Conservation (phyloP, 2,329 filamentous ascomycete genomes). For the Botrytis porri region DNA sequence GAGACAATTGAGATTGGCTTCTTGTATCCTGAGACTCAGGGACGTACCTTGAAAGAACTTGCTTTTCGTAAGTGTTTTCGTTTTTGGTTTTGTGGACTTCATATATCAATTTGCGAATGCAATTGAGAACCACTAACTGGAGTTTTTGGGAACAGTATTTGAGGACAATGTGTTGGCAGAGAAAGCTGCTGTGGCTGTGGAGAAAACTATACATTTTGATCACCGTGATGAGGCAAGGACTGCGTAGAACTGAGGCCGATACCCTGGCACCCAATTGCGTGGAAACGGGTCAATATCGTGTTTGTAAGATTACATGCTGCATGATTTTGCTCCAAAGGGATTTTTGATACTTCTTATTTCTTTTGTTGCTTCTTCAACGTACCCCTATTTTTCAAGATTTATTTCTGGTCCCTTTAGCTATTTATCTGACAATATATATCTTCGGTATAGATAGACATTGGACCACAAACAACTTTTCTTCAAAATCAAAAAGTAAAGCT, state of each 20-base stretch:
- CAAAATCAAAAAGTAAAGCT: background rate
- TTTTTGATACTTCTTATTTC: background rate
- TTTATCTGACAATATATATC: background rate
- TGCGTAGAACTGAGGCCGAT: background rate
- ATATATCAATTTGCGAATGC: background rate
- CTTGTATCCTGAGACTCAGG: slow-evolving; percentile 45
- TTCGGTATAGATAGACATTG: rapidly evolving
- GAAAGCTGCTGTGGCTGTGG: slow-evolving; percentile 39
- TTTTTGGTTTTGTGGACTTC: background rate
- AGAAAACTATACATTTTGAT: slow-evolving; percentile 38
- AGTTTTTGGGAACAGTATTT: slow-evolving; percentile 35
- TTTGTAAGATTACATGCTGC: background rate
- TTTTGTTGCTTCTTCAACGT: background rate
- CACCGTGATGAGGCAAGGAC: background rate
- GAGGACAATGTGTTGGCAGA: slow-evolving; percentile 40
- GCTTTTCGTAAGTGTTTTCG: slow-evolving; percentile 40
- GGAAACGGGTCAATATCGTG: background rate
- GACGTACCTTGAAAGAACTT: slow-evolving; percentile 45
- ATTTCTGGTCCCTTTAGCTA: background rate
- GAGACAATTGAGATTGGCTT: slow-evolving; percentile 44
- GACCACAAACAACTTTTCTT: background rate
- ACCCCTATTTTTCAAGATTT: background rate
- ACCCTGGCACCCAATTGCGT: background rate
- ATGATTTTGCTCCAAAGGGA: background rate
- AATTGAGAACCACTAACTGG: background rate